phyloP scores from a whole-genome alignment of 1,284 basidiomycete genomes.

The Moniliella sp. region DNA sequence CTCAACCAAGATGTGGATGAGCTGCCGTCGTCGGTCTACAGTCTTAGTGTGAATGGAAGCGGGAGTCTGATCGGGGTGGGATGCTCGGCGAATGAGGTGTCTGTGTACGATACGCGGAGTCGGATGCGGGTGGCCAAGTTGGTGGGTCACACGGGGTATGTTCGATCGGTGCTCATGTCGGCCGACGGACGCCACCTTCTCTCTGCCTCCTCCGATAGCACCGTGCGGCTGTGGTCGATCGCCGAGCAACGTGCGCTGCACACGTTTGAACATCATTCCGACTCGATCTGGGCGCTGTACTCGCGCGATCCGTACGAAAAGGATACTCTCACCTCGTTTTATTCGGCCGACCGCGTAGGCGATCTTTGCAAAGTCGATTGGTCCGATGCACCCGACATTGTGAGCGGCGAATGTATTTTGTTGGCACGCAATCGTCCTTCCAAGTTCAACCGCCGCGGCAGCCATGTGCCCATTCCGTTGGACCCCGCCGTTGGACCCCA shows the following conservation, averaged over 20 bases:
- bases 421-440: no score
- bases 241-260: conserved; percentile 70
- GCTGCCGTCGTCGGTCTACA: conserved; percentile 27
- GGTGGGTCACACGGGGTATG: conserved; percentile 78
- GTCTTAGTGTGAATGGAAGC: conserved; percentile 41
- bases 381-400: conserved; percentile 52
- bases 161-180: conserved; percentile 64
- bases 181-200: conserved; percentile 58
- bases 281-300: conserved; percentile 79
- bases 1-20: conserved; percentile 4
- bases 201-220: conserved; percentile 38
- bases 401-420: conserved; percentile 69
- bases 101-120: conserved; percentile 70
- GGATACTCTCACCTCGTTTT: conserved; percentile 81
- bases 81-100: conserved; percentile 66
- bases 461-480: neutral
- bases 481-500: no score
- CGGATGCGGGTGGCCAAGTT: conserved; percentile 17
- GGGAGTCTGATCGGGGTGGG: conserved; percentile 67
- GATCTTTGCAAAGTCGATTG: conserved; percentile 73
- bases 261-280: conserved; percentile 83
- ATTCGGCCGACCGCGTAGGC: conserved; percentile 84
- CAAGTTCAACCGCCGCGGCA: conserved; percentile 37
- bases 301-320: conserved; percentile 64
- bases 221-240: conserved; percentile 78